These are phyloP conservation scores for Arxiozyma heterogenica DNA, from an alignment of 1,139 yeast species.

Conservation along the genomic window DNA sequence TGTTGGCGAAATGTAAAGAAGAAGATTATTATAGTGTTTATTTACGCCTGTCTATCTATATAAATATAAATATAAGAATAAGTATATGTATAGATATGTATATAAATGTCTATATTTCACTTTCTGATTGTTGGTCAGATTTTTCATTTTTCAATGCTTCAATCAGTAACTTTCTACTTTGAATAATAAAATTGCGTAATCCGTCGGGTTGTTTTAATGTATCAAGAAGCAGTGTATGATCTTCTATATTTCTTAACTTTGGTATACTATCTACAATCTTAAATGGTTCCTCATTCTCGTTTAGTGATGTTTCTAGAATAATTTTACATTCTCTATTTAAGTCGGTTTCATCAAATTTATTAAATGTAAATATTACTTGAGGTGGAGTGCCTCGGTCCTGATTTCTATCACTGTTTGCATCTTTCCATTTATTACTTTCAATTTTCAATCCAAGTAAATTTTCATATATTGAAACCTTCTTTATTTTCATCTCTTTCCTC, in stretches of 20 bases:
- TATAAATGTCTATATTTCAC: background rate
- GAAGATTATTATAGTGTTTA: too few relatives aligned
- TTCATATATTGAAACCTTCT: conserved; percentile 23
- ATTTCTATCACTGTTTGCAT: background rate
- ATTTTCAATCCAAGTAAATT: conserved; percentile 22
- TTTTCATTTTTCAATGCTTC: background rate
- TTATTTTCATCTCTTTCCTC: conserved; percentile 20
- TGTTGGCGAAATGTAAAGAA: background rate
- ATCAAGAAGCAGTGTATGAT: background rate
- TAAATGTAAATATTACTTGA: conserved; percentile 14
- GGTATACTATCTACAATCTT: conserved; percentile 16
- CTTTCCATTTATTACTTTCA: conserved; percentile 20
- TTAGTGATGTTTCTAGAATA: conserved; percentile 17
- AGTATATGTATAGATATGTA: too few relatives aligned
- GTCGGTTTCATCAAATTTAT: conserved; percentile 14
- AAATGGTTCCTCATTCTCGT: conserved; percentile 11
- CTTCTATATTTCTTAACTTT: conserved; percentile 2
- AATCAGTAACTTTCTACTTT: background rate
- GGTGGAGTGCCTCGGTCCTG: background rate
- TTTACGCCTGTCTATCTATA: background rate
- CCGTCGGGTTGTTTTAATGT: background rate
- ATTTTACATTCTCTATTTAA: conserved; percentile 8
- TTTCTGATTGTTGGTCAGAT: background rate
- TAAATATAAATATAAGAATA: too few relatives aligned
- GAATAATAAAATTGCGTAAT: conserved; percentile 1